phyloP scores from a whole-genome alignment of 441 rosid genomes.

The Raphanus hybrid region DNA sequence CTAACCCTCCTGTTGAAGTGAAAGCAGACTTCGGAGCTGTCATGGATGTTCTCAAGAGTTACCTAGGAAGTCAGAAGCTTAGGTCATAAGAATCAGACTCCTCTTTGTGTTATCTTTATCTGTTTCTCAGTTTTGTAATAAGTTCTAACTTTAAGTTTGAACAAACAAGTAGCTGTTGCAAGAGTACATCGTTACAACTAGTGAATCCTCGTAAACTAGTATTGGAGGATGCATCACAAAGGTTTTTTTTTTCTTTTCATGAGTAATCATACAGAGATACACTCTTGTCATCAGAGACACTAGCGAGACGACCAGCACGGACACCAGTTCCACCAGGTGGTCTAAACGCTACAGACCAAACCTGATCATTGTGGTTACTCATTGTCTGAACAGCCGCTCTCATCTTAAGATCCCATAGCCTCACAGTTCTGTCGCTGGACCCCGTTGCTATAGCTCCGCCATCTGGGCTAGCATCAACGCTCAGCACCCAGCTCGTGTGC shows the following conservation, averaged over 20 bases:
- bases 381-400: neutral
- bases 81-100: constrained; percentile 41
- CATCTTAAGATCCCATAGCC: constrained; percentile 6
- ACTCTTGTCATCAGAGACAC: neutral
- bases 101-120: constrained; percentile 13
- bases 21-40: constrained; percentile 71
- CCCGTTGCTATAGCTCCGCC: constrained; percentile 4
- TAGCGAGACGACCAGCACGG: neutral
- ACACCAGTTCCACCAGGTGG: neutral
- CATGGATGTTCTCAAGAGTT: constrained; percentile 66
- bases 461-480: constrained; percentile 5
- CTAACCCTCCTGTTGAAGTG: constrained; percentile 67
- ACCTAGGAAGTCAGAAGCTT: constrained; percentile 47
- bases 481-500: neutral
- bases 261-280: constrained; percentile 2
- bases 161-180: constrained; percentile 18
- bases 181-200: neutral
- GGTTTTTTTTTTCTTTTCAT: neutral
- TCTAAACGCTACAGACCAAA: constrained; percentile 2
- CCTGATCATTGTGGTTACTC: constrained; percentile 1
- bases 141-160: constrained; percentile 22
- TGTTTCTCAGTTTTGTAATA: constrained; percentile 39
- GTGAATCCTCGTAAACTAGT: neutral
- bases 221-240: neutral
- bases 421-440: constrained; percentile 8